A percentile compares a stretch with the other conserved stretches of the same genome.
Evolutionary conservation across 176 grass and related monocot species (phyloP).

Genomic region (Alloteropsis semialata): DNA sequence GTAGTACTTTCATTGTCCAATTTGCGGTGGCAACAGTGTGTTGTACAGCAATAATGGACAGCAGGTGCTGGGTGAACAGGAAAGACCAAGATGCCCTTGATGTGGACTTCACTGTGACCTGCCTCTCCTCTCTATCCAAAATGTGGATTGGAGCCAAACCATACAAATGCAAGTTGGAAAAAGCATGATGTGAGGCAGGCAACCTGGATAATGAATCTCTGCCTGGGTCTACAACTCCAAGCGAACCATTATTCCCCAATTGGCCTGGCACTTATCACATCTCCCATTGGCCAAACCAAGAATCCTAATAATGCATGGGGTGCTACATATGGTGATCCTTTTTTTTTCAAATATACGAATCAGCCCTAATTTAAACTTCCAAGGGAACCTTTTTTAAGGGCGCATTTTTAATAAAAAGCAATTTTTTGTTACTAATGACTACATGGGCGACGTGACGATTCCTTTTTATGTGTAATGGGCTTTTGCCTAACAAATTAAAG

Average conservation of each 20-base stretch:
- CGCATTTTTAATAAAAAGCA: neutral
- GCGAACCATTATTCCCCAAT: neutral
- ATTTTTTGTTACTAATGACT: neutral
- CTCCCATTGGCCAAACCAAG: neutral
- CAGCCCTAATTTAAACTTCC: neutral
- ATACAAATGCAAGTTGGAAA: slow-evolving; percentile 5
- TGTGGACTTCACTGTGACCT: neutral
- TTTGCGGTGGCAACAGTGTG: neutral
- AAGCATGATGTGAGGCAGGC: neutral
- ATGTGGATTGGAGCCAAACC: neutral
- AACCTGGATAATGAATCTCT: slow-evolving; percentile 35
- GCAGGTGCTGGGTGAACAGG: neutral
- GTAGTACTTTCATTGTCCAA: neutral
- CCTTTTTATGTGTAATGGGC: no score
- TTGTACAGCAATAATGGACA: neutral
- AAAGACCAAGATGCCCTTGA: slow-evolving; percentile 19
- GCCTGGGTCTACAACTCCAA: neutral
- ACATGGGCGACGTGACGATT: no score
- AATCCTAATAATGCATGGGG: neutral
- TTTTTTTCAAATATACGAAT: neutral
- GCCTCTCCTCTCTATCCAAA: neutral
- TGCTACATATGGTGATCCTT: neutral
- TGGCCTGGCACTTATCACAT: neutral
- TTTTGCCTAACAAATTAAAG: no score
- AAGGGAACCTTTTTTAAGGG: neutral